These are phyloP conservation scores for Populus hybrid DNA, from an alignment of 441 rosid genomes.

Conservation along the genomic window DNA sequence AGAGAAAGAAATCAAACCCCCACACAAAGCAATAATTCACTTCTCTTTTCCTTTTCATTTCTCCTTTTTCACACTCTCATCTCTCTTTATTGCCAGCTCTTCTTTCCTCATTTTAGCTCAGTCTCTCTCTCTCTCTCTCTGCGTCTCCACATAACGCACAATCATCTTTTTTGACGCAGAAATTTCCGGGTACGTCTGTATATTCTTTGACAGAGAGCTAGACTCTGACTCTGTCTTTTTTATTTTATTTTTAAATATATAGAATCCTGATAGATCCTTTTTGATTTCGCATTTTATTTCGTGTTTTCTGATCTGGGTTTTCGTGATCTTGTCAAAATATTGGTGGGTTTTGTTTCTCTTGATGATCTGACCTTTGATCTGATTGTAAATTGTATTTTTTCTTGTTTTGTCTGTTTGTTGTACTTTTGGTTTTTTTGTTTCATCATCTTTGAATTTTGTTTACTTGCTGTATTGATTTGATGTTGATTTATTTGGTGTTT, in stretches of 20 bases:
- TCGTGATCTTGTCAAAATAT: constrained; percentile 17
- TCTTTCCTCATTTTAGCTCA: constrained; percentile 2
- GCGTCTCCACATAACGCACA: background rate
- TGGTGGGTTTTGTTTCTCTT: constrained; percentile 19
- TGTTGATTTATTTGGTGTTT: background rate
- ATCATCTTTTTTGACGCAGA: background rate
- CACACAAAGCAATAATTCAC: constrained; percentile 40
- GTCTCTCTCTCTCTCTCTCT: background rate
- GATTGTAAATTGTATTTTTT: background rate
- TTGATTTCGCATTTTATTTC: constrained; percentile 6
- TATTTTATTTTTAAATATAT: background rate
- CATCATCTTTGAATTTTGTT: constrained; percentile 4
- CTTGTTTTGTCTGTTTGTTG: constrained; percentile 12
- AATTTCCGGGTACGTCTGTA: constrained; percentile 20
- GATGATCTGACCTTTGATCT: constrained; percentile 33
- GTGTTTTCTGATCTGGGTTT: constrained; percentile 25
- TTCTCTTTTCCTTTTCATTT: constrained; percentile 16
- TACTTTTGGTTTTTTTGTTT: background rate
- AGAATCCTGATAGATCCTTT: constrained; percentile 27
- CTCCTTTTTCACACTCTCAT: constrained; percentile 1
- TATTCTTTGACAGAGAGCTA: background rate
- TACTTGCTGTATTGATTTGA: constrained; percentile 11
- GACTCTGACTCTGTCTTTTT: background rate
- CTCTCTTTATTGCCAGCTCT: constrained; percentile 31
- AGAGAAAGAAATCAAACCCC: constrained; percentile 25